Evolutionary conservation across 2,329 filamentous ascomycete species (phyloP).

Genomic region (Hypoxylon sp.): DNA sequence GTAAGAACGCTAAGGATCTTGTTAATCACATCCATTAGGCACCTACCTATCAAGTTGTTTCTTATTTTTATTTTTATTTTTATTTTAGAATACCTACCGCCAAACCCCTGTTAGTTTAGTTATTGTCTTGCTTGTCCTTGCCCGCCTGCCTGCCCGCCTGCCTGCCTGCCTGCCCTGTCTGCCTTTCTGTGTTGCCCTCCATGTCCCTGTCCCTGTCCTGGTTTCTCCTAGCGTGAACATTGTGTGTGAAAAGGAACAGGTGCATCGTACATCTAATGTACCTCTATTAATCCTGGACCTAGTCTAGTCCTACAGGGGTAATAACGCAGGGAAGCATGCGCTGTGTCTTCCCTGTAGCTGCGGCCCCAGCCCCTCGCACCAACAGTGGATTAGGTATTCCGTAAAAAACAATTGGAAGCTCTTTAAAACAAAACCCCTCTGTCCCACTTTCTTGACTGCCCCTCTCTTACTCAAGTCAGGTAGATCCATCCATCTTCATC

Average conservation of each 20-base stretch:
- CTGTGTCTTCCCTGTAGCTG: conserved; percentile 12
- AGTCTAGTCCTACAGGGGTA: conserved; percentile 21
- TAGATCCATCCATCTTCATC: too few species aligned
- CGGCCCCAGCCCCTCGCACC: conserved; percentile 24
- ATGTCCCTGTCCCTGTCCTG: conserved; percentile 26
- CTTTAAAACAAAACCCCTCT: conserved; percentile 15
- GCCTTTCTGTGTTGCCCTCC: conserved; percentile 11
- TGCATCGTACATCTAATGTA: too few species aligned
- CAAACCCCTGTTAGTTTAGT: conserved; percentile 33
- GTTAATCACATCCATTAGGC: conserved; percentile 25
- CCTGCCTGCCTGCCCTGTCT: too few species aligned
- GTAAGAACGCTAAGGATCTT: conserved; percentile 14
- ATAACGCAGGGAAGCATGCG: conserved; percentile 18
- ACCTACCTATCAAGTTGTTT: too few species aligned
- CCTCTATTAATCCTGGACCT: too few species aligned
- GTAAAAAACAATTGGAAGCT: conserved; percentile 20
- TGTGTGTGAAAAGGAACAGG: too few species aligned
- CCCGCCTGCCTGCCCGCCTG: too few species aligned
- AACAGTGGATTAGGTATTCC: conserved; percentile 6
- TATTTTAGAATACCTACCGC: conserved; percentile 22
- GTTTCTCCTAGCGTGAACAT: conserved; percentile 13
- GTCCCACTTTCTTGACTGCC: conserved; percentile 17
- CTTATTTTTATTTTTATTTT: too few species aligned
- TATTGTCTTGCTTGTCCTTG: too few species aligned
- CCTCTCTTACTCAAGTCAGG: conserved; percentile 25